These are phyloP conservation scores for Ogataea corticis DNA, from an alignment of 805 yeast species.

Conservation along the genomic window DNA sequence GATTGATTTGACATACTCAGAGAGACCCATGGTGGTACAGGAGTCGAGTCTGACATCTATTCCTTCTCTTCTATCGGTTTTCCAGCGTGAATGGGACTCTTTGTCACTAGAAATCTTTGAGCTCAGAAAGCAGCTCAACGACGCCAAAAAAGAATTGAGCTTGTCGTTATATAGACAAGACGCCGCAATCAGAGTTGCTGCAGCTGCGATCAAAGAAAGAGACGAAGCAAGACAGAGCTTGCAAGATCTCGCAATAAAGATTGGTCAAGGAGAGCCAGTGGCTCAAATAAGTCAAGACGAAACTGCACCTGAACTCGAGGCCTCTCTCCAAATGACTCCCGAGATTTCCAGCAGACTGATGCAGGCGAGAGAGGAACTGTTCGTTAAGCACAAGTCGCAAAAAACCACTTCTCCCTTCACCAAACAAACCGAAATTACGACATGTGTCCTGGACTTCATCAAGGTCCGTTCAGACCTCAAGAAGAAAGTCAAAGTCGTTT, in stretches of 20 bases:
- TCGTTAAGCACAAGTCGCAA: constrained; percentile 21
- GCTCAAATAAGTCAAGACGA: constrained; percentile 15
- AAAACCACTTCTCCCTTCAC: constrained; percentile 19
- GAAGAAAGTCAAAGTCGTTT: constrained; percentile 1
- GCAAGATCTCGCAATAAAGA: constrained; percentile 49
- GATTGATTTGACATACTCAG: constrained; percentile 20
- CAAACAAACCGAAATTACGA: constrained; percentile 3
- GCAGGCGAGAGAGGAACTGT: constrained; percentile 22
- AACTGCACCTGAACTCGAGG: constrained; percentile 24
- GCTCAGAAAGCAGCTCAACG: constrained; percentile 67
- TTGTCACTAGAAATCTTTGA: constrained; percentile 77
- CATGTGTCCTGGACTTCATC: background rate
- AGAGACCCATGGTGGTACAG: constrained; percentile 19
- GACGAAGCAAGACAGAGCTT: constrained; percentile 73
- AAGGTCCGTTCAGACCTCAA: constrained; percentile 13
- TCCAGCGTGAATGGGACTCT: constrained; percentile 92
- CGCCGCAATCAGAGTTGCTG: constrained; percentile 87
- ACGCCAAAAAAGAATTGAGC: constrained; percentile 70
- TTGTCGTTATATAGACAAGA: constrained; percentile 81
- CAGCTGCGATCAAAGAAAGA: constrained; percentile 69
- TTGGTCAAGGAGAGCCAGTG: constrained; percentile 29
- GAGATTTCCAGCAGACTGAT: constrained; percentile 7
- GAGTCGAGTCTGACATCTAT: constrained; percentile 57
- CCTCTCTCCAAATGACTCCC: constrained; percentile 2
- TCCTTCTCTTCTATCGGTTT: constrained; percentile 70